Evolutionary conservation across 2,329 filamentous ascomycete species (phyloP).

Genomic region (Sarocladiaceae sp.): DNA sequence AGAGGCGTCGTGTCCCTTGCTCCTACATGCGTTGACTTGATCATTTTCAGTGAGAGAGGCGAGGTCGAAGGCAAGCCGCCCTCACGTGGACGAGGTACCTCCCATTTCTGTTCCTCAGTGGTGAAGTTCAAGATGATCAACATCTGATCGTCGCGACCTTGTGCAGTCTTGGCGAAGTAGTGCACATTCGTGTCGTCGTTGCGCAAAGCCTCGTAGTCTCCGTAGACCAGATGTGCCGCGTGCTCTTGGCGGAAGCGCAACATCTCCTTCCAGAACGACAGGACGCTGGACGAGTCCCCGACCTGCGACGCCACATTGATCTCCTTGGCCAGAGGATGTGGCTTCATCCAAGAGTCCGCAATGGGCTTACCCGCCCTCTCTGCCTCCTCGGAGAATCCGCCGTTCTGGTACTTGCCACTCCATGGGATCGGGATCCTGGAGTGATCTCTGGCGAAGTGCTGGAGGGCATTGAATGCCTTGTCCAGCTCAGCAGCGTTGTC

Average conservation of each 20-base stretch:
- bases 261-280: conserved; percentile 28
- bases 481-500: conserved; percentile 30
- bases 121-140: conserved; percentile 30
- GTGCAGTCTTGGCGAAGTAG: conserved; percentile 25
- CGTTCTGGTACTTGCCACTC: conserved; percentile 34
- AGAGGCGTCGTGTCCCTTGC: conserved; percentile 17
- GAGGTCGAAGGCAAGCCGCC: conserved; percentile 13
- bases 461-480: conserved; percentile 25
- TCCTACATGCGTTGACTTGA: conserved; percentile 22
- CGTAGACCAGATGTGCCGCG: conserved; percentile 28
- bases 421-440: conserved; percentile 65
- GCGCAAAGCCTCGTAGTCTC: conserved; percentile 25
- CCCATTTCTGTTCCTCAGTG: conserved; percentile 21
- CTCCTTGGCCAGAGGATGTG: conserved; percentile 11
- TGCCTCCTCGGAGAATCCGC: conserved; percentile 30
- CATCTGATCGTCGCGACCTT: conserved; percentile 18
- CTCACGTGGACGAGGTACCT: conserved; percentile 17
- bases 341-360: conserved; percentile 14
- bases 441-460: conserved; percentile 51
- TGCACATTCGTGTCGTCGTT: conserved; percentile 17
- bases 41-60: conserved; percentile 17
- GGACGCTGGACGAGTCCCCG: conserved; percentile 15
- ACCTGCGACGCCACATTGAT: conserved; percentile 13
- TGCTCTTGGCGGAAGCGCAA: conserved; percentile 25
- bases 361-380: conserved; percentile 22